Conservation (phyloP, 2,329 filamentous ascomycete species). For the Paecilomyces variotii region DNA sequence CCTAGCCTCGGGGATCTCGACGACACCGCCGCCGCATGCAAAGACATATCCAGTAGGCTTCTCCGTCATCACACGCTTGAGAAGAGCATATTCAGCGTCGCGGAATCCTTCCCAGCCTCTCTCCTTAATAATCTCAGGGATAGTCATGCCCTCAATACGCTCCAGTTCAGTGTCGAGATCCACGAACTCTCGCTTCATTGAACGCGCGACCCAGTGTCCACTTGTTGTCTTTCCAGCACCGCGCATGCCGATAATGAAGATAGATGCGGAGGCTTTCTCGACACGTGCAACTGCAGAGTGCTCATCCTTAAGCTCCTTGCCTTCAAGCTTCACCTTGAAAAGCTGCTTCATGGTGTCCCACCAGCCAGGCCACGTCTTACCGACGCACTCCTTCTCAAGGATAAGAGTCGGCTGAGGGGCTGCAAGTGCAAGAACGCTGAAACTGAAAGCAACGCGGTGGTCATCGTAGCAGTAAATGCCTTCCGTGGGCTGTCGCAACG, state of each 20-base stretch:
- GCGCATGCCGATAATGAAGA: slow-evolving; percentile 95
- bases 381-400: slow-evolving; percentile 83
- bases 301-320: slow-evolving; percentile 52
- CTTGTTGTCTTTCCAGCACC: slow-evolving; percentile 95
- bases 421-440: slow-evolving; percentile 75
- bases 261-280: slow-evolving; percentile 50
- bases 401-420: slow-evolving; percentile 66
- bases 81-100: slow-evolving; percentile 64
- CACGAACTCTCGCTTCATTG: slow-evolving; percentile 67
- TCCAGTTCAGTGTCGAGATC: slow-evolving; percentile 89
- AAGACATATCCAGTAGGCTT: slow-evolving; percentile 72
- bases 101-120: slow-evolving; percentile 86
- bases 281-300: slow-evolving; percentile 27
- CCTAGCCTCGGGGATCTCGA: slow-evolving; percentile 75
- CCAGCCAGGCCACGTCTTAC: slow-evolving; percentile 98
- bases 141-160: slow-evolving; percentile 60
- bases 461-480: slow-evolving; percentile 93
- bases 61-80: slow-evolving; percentile 66
- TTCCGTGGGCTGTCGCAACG: slow-evolving; percentile 48
- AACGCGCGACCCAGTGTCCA: slow-evolving; percentile 72
- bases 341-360: slow-evolving; percentile 80
- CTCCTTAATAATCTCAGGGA: slow-evolving; percentile 74
- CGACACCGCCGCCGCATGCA: slow-evolving; percentile 87
- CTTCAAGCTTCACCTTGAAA: slow-evolving; percentile 70
- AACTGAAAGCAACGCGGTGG: slow-evolving; percentile 96